These are phyloP conservation scores for Chlorella sp. DNA, from an alignment of 139 green algal species.

Conservation along the genomic window DNA sequence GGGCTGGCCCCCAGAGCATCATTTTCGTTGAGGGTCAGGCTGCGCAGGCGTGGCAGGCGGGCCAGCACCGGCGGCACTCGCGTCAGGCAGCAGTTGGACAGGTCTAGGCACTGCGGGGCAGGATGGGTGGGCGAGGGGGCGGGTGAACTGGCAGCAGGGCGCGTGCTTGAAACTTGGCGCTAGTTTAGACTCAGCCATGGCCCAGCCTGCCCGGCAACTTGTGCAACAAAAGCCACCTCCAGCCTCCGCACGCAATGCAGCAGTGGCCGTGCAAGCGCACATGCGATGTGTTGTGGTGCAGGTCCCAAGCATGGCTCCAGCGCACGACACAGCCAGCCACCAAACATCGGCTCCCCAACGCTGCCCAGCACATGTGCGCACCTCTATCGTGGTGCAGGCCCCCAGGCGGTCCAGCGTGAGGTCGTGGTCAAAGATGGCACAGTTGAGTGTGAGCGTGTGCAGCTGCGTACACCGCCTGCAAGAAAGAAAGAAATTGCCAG, in stretches of 20 bases:
- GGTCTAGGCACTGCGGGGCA: constrained; percentile 1
- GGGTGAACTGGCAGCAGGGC: not conserved
- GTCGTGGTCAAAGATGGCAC: constrained; percentile 32
- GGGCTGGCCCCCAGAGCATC: not conserved
- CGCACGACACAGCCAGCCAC: too few species aligned
- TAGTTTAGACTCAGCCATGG: too few species aligned
- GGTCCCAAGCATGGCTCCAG: too few species aligned
- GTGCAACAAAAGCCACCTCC: too few species aligned
- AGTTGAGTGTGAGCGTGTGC: constrained; percentile 18
- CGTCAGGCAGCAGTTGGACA: constrained; percentile 33
- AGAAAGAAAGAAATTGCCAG: too few species aligned
- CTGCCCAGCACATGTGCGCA: not conserved
- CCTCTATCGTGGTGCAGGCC: constrained; percentile 7
- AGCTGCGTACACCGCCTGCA: constrained; percentile 8
- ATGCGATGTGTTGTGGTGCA: too few species aligned
- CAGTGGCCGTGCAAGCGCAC: not conserved
- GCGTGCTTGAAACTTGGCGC: too few species aligned
- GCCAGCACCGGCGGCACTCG: constrained; percentile 26
- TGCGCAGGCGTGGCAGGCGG: constrained; percentile 16
- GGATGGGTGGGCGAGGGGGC: too few species aligned
- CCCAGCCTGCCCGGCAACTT: too few species aligned
- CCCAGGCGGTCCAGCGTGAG: constrained; percentile 19
- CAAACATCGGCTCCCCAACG: too few species aligned
- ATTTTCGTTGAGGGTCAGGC: constrained; percentile 29
- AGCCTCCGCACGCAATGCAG: not conserved